Conservation (phyloP, 2,329 filamentous ascomycete genomes). For the Cryphonectria radicalis region DNA sequence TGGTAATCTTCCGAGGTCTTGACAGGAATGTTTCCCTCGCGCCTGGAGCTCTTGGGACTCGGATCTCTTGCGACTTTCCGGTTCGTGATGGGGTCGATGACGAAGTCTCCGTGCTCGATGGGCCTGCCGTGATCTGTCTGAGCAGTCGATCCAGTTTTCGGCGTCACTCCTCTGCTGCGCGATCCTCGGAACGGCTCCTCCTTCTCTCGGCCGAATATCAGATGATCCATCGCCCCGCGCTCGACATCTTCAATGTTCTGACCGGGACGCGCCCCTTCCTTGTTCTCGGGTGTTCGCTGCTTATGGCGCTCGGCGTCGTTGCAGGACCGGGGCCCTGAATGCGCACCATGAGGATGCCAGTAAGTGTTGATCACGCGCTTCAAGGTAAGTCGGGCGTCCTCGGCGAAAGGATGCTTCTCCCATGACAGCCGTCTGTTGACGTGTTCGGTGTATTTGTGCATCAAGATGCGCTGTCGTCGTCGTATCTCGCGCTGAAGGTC, state of each 20-base stretch:
- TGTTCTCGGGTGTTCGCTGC: conserved; percentile 42
- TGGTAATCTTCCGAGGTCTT: conserved; percentile 41
- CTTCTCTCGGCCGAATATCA: conserved; percentile 40
- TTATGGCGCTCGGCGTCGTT: conserved; percentile 41
- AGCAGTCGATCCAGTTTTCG: not conserved
- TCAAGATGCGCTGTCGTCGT: conserved; percentile 48
- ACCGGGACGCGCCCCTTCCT: conserved; percentile 44
- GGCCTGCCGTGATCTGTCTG: conserved; percentile 17
- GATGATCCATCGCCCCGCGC: conserved; percentile 48
- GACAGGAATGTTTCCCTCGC: conserved; percentile 34
- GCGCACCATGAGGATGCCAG: conserved; percentile 40
- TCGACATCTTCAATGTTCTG: conserved; percentile 51
- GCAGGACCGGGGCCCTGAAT: conserved; percentile 40
- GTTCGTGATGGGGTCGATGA: conserved; percentile 65
- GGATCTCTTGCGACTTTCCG: conserved; percentile 47
- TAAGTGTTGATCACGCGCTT: conserved; percentile 49
- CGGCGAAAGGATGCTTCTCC: conserved; percentile 45
- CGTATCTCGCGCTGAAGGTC: conserved; percentile 48
- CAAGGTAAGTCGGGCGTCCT: conserved; percentile 42
- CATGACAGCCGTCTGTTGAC: conserved; percentile 51
- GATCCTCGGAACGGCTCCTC: not conserved
- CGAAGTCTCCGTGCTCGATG: conserved; percentile 39
- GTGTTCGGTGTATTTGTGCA: conserved; percentile 52
- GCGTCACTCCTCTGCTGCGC: conserved; percentile 10
- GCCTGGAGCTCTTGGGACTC: conserved; percentile 30